A percentile compares a stretch with the other conserved stretches of the same genome.
phyloP scores from a whole-genome alignment of 805 yeast species.

The Starmerella scarabaei region DNA sequence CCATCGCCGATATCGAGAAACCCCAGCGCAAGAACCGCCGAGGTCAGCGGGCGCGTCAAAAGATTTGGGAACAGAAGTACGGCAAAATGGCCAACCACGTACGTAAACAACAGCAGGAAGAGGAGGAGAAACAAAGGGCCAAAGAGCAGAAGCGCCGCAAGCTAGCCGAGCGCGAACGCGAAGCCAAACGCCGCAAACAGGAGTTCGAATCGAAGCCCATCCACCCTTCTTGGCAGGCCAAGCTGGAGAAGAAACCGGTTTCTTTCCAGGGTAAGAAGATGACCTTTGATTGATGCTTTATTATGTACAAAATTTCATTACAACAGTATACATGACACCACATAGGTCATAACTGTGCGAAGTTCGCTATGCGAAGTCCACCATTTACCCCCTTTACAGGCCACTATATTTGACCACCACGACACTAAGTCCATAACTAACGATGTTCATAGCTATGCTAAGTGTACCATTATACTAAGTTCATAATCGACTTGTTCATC shows the following conservation, averaged over 20 bases:
- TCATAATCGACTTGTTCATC: too few relatives aligned
- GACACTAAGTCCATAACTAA: too few relatives aligned
- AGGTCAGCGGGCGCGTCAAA: constrained; percentile 94
- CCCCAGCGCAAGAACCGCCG: constrained; percentile 66
- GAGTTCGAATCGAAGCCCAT: constrained; percentile 28
- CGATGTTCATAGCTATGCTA: too few relatives aligned
- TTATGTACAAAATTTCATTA: neutral
- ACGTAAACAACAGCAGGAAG: constrained; percentile 45
- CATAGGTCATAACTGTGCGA: neutral
- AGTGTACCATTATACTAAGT: too few relatives aligned
- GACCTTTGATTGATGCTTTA: constrained; percentile 41
- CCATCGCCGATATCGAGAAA: constrained; percentile 14
- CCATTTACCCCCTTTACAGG: too few relatives aligned
- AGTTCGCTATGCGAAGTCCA: too few relatives aligned
- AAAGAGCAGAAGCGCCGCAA: constrained; percentile 13
- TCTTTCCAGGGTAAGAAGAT: constrained; percentile 78
- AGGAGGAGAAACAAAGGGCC: constrained; percentile 36
- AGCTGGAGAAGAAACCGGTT: constrained; percentile 44
- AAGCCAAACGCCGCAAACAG: constrained; percentile 23
- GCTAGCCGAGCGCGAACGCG: constrained; percentile 7
- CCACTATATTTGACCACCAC: too few relatives aligned
- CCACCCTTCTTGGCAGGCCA: constrained; percentile 99
- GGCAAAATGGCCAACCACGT: constrained; percentile 79
- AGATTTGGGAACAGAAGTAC: constrained; percentile 88
- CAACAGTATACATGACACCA: neutral